Percentiles rank a stretch among this genome's conserved stretches.
Evolutionary conservation across 1,139 yeast species (phyloP).

Genomic region (Insectozyma bohioensis): DNA sequence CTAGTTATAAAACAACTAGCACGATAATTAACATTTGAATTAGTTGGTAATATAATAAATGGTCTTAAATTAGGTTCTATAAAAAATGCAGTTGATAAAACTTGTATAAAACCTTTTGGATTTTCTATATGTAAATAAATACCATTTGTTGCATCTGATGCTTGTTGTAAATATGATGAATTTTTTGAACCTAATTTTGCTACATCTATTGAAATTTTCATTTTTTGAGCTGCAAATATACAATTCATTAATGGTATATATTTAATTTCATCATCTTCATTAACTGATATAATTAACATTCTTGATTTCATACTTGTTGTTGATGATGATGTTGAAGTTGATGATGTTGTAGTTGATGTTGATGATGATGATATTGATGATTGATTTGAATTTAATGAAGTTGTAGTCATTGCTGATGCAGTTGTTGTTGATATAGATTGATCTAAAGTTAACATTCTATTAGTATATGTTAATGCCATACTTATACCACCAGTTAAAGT

Average conservation of each 20-base stretch:
- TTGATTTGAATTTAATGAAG: slow-evolving; percentile 26
- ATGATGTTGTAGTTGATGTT: not conserved
- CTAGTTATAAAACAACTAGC: slow-evolving; percentile 94
- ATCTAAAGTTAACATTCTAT: slow-evolving; percentile 58
- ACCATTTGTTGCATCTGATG: slow-evolving; percentile 93
- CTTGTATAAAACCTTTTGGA: slow-evolving; percentile 77
- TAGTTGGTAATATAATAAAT: slow-evolving; percentile 77
- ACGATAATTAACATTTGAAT: slow-evolving; percentile 84
- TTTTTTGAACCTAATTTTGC: slow-evolving; percentile 72
- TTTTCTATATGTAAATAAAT: slow-evolving; percentile 75
- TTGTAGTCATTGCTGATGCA: slow-evolving; percentile 45
- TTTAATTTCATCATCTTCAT: slow-evolving; percentile 75
- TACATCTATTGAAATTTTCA: slow-evolving; percentile 86
- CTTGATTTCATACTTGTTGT: slow-evolving; percentile 59
- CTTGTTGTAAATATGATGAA: slow-evolving; percentile 90
- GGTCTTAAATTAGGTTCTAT: slow-evolving; percentile 82
- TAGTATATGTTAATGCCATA: slow-evolving; percentile 75
- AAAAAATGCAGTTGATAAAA: slow-evolving; percentile 61
- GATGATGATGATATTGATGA: slow-evolving; percentile 12
- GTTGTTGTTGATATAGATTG: slow-evolving; percentile 49
- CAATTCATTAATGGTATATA: slow-evolving; percentile 95
- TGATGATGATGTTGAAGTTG: slow-evolving; percentile 11
- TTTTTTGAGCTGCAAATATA: slow-evolving; percentile 92
- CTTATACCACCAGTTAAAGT: slow-evolving; percentile 80
- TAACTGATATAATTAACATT: slow-evolving; percentile 70